These are phyloP conservation scores for Didymella pinodella DNA, from an alignment of 2,329 filamentous ascomycete species.

Conservation along the genomic window DNA sequence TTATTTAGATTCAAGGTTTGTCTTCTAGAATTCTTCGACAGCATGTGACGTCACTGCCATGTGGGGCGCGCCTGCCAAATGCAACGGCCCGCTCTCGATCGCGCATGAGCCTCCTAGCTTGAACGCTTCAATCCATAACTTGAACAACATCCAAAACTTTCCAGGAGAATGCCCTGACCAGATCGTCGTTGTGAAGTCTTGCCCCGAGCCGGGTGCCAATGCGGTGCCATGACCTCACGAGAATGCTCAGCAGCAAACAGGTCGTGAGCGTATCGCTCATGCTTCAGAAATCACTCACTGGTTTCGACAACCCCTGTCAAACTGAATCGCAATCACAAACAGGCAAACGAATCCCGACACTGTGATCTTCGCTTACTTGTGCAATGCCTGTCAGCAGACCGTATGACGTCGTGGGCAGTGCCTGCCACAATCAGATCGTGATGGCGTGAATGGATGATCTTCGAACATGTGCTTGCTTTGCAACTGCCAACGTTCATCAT, in stretches of 20 bases:
- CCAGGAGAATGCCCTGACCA: background rate
- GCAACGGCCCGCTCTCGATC: constrained; percentile 25
- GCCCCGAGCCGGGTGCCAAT: background rate
- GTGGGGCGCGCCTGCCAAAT: constrained; percentile 23
- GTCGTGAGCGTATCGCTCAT: constrained; percentile 5
- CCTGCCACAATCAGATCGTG: constrained; percentile 1
- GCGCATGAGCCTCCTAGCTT: constrained; percentile 17
- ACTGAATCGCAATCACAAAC: constrained; percentile 9
- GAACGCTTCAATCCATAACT: constrained; percentile 12
- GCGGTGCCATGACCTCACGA: constrained; percentile 5
- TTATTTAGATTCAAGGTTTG: background rate
- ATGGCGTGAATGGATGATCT: constrained; percentile 7
- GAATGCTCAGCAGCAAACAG: constrained; percentile 4
- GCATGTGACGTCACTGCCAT: constrained; percentile 29
- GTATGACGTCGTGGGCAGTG: constrained; percentile 12
- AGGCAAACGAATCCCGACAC: constrained; percentile 12
- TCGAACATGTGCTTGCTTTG: constrained; percentile 5
- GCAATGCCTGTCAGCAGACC: constrained; percentile 12
- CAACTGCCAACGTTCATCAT: constrained; percentile 20
- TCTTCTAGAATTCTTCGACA: background rate
- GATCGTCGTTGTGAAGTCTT: background rate
- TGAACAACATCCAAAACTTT: constrained; percentile 5
- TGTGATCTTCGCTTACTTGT: background rate
- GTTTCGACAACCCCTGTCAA: constrained; percentile 12
- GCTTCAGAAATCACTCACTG: constrained; percentile 7